Conservation (phyloP, 768 basidiomycete genomes). For the Kwoniella europaea region DNA sequence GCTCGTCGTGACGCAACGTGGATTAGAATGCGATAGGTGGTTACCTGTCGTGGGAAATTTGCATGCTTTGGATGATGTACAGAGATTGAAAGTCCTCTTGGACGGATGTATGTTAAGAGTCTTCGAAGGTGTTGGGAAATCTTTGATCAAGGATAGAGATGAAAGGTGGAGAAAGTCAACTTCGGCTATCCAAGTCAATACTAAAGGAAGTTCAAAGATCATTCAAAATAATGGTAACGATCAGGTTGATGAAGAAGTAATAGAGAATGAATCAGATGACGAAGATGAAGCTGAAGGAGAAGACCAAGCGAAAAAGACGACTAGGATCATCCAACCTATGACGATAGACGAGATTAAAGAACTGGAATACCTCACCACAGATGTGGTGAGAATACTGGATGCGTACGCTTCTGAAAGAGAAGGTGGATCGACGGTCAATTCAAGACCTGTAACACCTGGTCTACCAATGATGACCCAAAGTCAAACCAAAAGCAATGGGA, state of each 20-base stretch:
- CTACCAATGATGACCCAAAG: background rate
- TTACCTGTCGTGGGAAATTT: slow-evolving; percentile 73
- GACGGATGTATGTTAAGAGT: slow-evolving; percentile 85
- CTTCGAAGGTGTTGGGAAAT: slow-evolving; percentile 75
- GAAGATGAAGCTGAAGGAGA: slow-evolving; percentile 62
- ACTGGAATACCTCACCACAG: slow-evolving; percentile 73
- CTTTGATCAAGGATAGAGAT: slow-evolving; percentile 34
- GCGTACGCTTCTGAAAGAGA: slow-evolving; percentile 68
- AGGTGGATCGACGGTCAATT: slow-evolving; percentile 24
- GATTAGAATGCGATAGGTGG: slow-evolving; percentile 89
- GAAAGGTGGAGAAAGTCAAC: slow-evolving; percentile 23
- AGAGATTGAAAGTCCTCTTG: slow-evolving; percentile 75
- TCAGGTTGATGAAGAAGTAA: slow-evolving; percentile 20
- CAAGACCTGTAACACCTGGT: slow-evolving; percentile 22
- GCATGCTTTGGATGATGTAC: slow-evolving; percentile 78
- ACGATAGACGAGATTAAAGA: slow-evolving; percentile 74
- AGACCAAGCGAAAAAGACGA: slow-evolving; percentile 57
- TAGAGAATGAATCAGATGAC: slow-evolving; percentile 59
- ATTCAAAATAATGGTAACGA: slow-evolving; percentile 11
- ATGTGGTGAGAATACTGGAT: slow-evolving; percentile 75
- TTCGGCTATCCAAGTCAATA: slow-evolving; percentile 24
- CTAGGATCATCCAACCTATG: slow-evolving; percentile 62
- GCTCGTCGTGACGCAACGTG: slow-evolving; percentile 70
- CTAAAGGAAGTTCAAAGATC: slow-evolving; percentile 31
- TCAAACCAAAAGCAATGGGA: background rate